Conservation (phyloP, 768 basidiomycete species). For the Lactarius hatsudake region DNA sequence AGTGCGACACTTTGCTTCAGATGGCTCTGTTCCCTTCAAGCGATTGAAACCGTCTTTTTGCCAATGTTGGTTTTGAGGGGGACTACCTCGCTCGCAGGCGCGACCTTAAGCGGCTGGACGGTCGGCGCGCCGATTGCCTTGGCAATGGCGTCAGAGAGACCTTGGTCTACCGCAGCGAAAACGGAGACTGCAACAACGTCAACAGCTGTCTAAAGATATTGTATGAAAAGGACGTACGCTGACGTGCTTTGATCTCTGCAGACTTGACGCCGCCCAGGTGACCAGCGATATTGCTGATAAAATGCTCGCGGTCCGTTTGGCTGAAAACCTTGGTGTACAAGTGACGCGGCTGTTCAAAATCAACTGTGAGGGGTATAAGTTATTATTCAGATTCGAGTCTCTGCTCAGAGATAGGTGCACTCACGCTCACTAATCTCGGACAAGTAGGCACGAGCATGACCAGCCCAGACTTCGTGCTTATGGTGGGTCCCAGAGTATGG, state of each 20-base stretch:
- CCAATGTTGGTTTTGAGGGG: constrained; percentile 41
- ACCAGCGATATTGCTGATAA: constrained; percentile 63
- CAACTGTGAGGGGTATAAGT: constrained; percentile 44
- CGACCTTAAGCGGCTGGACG: constrained; percentile 59
- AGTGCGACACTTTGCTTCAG: not conserved
- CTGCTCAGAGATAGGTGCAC: constrained; percentile 32
- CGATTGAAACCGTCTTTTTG: not conserved
- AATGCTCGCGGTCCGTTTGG: constrained; percentile 55
- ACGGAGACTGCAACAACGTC: constrained; percentile 10
- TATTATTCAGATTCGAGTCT: constrained; percentile 5
- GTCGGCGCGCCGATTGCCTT: constrained; percentile 59
- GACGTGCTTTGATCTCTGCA: constrained; percentile 54
- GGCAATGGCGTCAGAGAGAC: constrained; percentile 75
- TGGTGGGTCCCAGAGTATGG: constrained; percentile 35
- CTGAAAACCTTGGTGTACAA: constrained; percentile 68
- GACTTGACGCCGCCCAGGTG: constrained; percentile 64
- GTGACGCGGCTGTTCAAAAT: constrained; percentile 81
- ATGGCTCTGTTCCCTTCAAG: not conserved
- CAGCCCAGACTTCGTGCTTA: constrained; percentile 74
- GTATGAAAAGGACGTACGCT: constrained; percentile 49
- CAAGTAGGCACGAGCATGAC: constrained; percentile 64
- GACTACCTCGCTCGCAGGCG: constrained; percentile 56
- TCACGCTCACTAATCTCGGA: constrained; percentile 77
- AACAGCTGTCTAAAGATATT: constrained; percentile 52
- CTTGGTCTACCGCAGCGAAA: constrained; percentile 66